Base-by-base conservation (phyloP, 139 green algal genomes). In the Pleodorina starrii region DNA sequence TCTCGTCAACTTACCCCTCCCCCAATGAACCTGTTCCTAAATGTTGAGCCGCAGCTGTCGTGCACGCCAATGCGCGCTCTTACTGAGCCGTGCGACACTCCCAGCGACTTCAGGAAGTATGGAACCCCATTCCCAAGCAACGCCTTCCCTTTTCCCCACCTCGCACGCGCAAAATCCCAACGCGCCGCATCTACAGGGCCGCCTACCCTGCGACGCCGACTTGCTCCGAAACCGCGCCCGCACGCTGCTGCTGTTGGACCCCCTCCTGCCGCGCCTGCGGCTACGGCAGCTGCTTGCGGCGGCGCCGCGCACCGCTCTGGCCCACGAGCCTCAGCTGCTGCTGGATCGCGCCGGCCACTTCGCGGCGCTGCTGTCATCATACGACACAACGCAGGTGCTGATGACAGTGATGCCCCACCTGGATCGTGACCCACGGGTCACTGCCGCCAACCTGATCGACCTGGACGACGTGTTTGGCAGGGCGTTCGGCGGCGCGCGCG, bases 351-450 rank as follows among this genome's bases (percentile, higher is more conserved):
- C 81, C n/a, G n/a, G n/a, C 16, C 29, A 2, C 40, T 73, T 87
- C 29, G 59, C 59, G 0, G 27, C 60, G 6, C 81, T 87, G n/a
- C 81, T 87, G 6, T 60, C 81, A 4, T 21, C 12, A 42, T 63
- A 77, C 81, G 81, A 87, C 59, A 87, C 81, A 1, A 87, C 60
- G 23, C 60, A 51, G 21, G 81, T 87, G 19, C 40, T 87, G 2
- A 57, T 36, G 16, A 87, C 81, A 1, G 60, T 87, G 21, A 17
- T 77, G 60, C 81, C 81, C 10, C 27, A 87, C 42, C n/a, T 87
- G 43, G 60, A 63, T 11, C 81, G 81, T 16, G 81, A 87, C 44
- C 42, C 43, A 5, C 35, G 29, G 38, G 14, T 78, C 5, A 87
- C 60, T 25, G 81, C 81, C 5, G 29, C 46, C 21, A 87, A 87